Evolutionary conservation across 805 yeast species (phyloP).

Genomic region (Kodamaea nitidulidarum): DNA sequence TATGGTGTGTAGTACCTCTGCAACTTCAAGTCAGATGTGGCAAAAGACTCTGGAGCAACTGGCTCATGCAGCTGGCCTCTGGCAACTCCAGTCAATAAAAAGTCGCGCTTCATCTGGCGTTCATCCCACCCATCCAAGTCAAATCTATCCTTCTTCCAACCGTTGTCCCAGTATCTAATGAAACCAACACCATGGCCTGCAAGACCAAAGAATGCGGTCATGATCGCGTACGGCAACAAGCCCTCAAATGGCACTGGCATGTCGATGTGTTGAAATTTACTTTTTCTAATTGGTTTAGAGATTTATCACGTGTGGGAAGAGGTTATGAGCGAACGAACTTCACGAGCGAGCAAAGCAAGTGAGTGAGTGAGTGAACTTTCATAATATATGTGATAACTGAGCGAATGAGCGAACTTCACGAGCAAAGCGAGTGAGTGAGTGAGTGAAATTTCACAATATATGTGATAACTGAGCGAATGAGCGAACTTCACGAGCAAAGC

Average conservation of each 20-base stretch:
- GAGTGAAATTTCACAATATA: no score
- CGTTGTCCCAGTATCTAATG: slow-evolving; percentile 47
- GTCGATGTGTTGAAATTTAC: slow-evolving; percentile 9
- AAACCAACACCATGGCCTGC: slow-evolving; percentile 45
- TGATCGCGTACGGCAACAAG: slow-evolving; percentile 42
- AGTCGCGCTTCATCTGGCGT: slow-evolving; percentile 63
- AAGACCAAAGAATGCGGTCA: slow-evolving; percentile 42
- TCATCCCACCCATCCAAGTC: slow-evolving; percentile 43
- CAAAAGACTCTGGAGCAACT: slow-evolving; percentile 73
- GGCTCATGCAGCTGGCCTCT: slow-evolving; percentile 67
- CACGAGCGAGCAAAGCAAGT: no score
- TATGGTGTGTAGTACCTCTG: slow-evolving; percentile 45
- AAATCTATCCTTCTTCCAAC: slow-evolving; percentile 45
- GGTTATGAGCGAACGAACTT: background rate
- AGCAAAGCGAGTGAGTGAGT: no score
- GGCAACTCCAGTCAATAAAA: slow-evolving; percentile 67
- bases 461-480: no score
- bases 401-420: no score
- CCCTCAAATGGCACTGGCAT: slow-evolving; percentile 50
- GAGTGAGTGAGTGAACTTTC: no score
- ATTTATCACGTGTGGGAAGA: background rate
- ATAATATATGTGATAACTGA: no score
- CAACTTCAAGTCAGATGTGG: slow-evolving; percentile 46
- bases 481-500: no score
- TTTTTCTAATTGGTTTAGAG: slow-evolving; percentile 19